Base-by-base conservation (phyloP, 495 filamentous ascomycete genomes). In the Lichenothelia convexa region DNA sequence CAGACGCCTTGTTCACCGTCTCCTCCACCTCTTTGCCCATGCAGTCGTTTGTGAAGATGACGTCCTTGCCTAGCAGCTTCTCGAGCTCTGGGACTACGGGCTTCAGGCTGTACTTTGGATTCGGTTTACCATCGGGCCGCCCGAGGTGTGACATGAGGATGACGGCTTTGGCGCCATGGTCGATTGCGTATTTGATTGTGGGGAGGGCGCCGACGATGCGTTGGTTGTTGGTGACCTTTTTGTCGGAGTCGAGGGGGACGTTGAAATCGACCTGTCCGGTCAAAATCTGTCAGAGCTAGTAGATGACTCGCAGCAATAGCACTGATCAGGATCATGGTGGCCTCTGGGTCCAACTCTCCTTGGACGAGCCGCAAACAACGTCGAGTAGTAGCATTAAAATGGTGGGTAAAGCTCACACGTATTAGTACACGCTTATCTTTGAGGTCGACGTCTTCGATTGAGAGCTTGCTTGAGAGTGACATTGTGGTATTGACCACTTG, bases 261-360 rank as follows among this genome's bases (percentile, higher is more conserved):
- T 99, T 99, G 74, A 99, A 99, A 67, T 99, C 89, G 48, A 99
- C 87, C 87, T 94, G n/a, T n/a, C n/a, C n/a, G n/a, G n/a, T n/a
- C n/a, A n/a, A n/a, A n/a, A n/a, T n/a, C n/a, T n/a, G n/a, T n/a
- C n/a, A n/a, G n/a, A n/a, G n/a, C n/a, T n/a, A n/a, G n/a, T n/a
- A n/a, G n/a, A n/a, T n/a, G n/a, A n/a, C n/a, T n/a, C n/a, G n/a
- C n/a, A n/a, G n/a, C n/a, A n/a, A n/a, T n/a, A n/a, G n/a, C n/a
- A n/a, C n/a, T n/a, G n/a, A n/a, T n/a, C n/a, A n/a, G n/a, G n/a
- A n/a, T n/a, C n/a, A n/a, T n/a, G n/a, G n/a, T n/a, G n/a, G n/a
- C n/a, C n/a, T n/a, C n/a, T n/a, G n/a, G n/a, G n/a, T n/a, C n/a
- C n/a, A n/a, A n/a, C n/a, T n/a, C n/a, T n/a, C n/a, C n/a, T n/a